Percentiles rank a stretch among this genome's conserved stretches.
Conservation (phyloP, 768 basidiomycete species). For the Exidia glandulosa region DNA sequence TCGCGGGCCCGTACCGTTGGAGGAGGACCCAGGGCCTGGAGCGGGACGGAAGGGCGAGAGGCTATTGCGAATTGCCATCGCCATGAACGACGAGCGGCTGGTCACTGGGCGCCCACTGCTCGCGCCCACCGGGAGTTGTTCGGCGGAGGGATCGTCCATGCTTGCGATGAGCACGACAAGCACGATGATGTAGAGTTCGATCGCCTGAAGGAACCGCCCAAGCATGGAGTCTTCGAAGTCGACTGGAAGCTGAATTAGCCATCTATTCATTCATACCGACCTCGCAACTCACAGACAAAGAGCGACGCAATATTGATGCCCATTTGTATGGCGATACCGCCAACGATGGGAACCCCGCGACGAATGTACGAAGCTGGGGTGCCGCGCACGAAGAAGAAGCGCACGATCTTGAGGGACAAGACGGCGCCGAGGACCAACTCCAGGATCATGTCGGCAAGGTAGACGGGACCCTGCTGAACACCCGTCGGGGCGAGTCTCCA, state of each 20-base stretch:
- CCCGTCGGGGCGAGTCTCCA: slow-evolving; percentile 42
- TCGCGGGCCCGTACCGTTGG: background rate
- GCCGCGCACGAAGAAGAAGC: slow-evolving; percentile 1
- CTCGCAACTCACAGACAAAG: slow-evolving; percentile 37
- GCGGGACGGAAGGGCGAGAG: background rate
- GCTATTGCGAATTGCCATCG: background rate
- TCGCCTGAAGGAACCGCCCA: slow-evolving; percentile 51
- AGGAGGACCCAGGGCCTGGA: background rate
- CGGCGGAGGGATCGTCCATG: background rate
- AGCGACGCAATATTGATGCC: slow-evolving; percentile 48
- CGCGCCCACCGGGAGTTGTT: background rate
- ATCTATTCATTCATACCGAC: background rate
- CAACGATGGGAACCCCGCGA: slow-evolving; percentile 28
- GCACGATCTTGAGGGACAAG: slow-evolving; percentile 49
- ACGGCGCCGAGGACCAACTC: slow-evolving; percentile 48
- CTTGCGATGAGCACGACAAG: slow-evolving; percentile 39
- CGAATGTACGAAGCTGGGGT: background rate
- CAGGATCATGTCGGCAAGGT: slow-evolving; percentile 45
- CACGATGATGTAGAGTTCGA: slow-evolving; percentile 52
- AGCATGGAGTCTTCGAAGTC: slow-evolving; percentile 56
- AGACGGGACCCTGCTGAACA: slow-evolving; percentile 33
- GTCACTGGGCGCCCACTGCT: background rate
- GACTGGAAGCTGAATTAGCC: slow-evolving; percentile 35
- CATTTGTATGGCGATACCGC: slow-evolving; percentile 40
- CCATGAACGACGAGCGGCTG: background rate